These are phyloP conservation scores for Aspergillus taichungensis DNA, from an alignment of 495 filamentous ascomycete species.

Conservation along the genomic window DNA sequence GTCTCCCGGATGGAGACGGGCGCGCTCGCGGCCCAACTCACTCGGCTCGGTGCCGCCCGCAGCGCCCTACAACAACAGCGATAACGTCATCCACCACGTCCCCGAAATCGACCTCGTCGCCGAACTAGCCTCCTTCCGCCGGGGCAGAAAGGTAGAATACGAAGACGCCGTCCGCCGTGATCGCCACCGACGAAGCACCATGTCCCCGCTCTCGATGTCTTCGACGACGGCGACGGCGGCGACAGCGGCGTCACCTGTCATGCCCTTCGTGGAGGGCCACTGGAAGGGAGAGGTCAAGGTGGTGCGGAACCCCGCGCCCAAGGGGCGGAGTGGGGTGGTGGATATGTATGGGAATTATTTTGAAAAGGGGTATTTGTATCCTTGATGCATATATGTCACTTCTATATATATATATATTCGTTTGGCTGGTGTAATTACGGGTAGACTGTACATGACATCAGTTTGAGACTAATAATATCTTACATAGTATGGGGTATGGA, in stretches of 20 bases:
- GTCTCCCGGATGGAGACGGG: neutral
- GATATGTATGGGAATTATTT: constrained; percentile 49
- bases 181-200: neutral
- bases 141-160: constrained; percentile 35
- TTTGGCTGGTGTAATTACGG: too few relatives aligned
- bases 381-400: constrained; percentile 17
- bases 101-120: constrained; percentile 38
- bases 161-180: constrained; percentile 21
- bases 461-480: too few relatives aligned
- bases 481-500: too few relatives aligned
- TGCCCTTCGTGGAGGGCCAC: constrained; percentile 38
- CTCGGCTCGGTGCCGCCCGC: neutral
- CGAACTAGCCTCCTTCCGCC: constrained; percentile 40
- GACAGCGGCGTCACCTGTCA: constrained; percentile 12
- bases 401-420: neutral
- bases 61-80: too few relatives aligned
- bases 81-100: neutral
- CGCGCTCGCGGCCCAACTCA: neutral
- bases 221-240: constrained; percentile 1
- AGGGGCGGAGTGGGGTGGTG: constrained; percentile 34
- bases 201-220: constrained; percentile 6
- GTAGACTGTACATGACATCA: too few relatives aligned
- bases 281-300: constrained; percentile 50
- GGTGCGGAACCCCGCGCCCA: constrained; percentile 34
- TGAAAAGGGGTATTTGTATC: constrained; percentile 45